phyloP scores from a whole-genome alignment of 208 protist genomes.

The Leishmania mexicana region DNA sequence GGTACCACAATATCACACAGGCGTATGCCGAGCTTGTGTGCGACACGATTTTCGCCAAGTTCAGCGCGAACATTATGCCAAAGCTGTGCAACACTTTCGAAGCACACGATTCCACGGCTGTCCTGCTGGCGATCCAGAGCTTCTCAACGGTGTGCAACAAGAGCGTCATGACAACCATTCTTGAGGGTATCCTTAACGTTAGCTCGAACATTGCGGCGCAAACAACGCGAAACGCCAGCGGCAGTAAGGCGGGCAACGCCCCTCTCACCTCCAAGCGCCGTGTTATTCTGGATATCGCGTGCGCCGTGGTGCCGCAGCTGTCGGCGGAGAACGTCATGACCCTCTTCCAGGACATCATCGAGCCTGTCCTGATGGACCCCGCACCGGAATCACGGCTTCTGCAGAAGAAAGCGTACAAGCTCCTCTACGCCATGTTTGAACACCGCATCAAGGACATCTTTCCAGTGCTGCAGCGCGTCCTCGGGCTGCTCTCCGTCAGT shows the following conservation, averaged over 20 bases:
- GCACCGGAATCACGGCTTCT: slow-evolving; percentile 74
- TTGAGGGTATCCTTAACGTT: slow-evolving; percentile 80
- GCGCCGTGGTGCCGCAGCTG: slow-evolving; percentile 76
- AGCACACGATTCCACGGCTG: slow-evolving; percentile 71
- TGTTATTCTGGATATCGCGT: slow-evolving; percentile 87
- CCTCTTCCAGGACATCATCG: slow-evolving; percentile 79
- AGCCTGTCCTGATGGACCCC: slow-evolving; percentile 83
- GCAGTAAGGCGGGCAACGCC: slow-evolving; percentile 32
- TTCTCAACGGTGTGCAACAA: slow-evolving; percentile 80
- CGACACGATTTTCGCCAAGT: slow-evolving; percentile 73
- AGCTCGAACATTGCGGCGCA: slow-evolving; percentile 61
- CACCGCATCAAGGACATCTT: slow-evolving; percentile 81
- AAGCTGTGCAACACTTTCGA: slow-evolving; percentile 88
- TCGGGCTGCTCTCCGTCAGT: slow-evolving; percentile 72
- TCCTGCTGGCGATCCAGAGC: slow-evolving; percentile 85
- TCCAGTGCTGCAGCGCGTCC: slow-evolving; percentile 66
- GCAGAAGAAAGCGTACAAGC: slow-evolving; percentile 93
- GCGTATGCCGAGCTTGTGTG: slow-evolving; percentile 64
- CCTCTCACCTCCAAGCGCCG: slow-evolving; percentile 78
- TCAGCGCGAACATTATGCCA: slow-evolving; percentile 90
- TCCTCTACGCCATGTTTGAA: slow-evolving; percentile 87
- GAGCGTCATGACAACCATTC: slow-evolving; percentile 84
- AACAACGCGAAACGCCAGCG: background rate
- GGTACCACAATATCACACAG: slow-evolving; percentile 85
- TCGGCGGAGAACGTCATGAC: slow-evolving; percentile 54